Conservation (phyloP, 176 grass and related monocot species). For the maize (Zea mays) region DNA sequence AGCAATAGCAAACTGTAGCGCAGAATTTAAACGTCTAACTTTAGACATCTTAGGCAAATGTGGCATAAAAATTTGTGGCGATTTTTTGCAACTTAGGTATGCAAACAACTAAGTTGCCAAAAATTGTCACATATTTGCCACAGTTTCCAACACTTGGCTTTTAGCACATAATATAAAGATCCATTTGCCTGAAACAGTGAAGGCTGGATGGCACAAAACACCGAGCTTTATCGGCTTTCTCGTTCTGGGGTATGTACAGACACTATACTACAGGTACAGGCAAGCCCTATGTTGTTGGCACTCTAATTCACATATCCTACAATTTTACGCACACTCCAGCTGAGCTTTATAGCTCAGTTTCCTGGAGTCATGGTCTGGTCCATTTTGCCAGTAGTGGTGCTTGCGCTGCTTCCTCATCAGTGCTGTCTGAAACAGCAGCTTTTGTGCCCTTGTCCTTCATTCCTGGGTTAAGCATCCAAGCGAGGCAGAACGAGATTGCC, state of each 20-base stretch:
- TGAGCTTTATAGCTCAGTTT: neutral
- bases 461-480: constrained; percentile 57
- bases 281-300: neutral
- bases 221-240: neutral
- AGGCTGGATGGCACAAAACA: neutral
- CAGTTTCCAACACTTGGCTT: too few relatives aligned
- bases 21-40: too few relatives aligned
- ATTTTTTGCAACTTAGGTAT: too few relatives aligned
- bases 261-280: neutral
- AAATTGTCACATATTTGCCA: too few relatives aligned
- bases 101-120: too few relatives aligned
- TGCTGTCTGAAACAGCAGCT: neutral
- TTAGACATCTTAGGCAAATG: too few relatives aligned
- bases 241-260: neutral
- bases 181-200: neutral
- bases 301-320: neutral
- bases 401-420: constrained; percentile 36
- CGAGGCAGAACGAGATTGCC: constrained; percentile 59
- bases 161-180: neutral
- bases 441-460: constrained; percentile 10
- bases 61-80: too few relatives aligned
- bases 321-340: neutral
- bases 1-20: too few relatives aligned
- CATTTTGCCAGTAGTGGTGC: constrained; percentile 39
- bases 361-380: neutral